Conservation (phyloP, 148 eudicot genomes). For the Amaranthus cruentus region DNA sequence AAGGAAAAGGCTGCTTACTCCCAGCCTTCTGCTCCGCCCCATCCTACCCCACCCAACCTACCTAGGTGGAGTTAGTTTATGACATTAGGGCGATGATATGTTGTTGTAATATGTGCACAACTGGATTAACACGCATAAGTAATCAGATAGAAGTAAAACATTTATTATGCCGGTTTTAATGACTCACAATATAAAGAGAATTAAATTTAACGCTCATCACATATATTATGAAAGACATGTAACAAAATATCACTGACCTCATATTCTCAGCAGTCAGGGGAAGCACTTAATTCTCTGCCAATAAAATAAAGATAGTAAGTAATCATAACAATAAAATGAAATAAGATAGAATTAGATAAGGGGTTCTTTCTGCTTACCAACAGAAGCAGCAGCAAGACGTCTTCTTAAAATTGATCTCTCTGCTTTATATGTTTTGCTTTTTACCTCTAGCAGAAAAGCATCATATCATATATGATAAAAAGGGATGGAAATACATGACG, state of each 20-base stretch:
- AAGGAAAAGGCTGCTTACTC: too few species aligned
- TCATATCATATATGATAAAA: slow-evolving; percentile 4
- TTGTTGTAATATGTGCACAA: too few species aligned
- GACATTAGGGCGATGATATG: too few species aligned
- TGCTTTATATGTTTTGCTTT: slow-evolving; percentile 69
- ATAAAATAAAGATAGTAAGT: slow-evolving; percentile 12
- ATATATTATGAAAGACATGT: neutral
- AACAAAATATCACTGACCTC: slow-evolving; percentile 18
- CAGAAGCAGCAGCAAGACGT: slow-evolving; percentile 69
- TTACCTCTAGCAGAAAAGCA: slow-evolving; percentile 48
- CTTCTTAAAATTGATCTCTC: slow-evolving; percentile 65
- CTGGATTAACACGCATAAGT: too few species aligned
- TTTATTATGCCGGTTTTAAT: too few species aligned
- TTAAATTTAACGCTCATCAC: neutral
- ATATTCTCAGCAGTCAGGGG: slow-evolving; percentile 29
- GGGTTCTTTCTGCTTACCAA: slow-evolving; percentile 38
- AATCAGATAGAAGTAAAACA: too few species aligned
- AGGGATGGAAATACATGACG: neutral
- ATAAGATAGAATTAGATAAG: neutral
- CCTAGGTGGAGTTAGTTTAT: too few species aligned
- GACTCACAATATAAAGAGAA: too few species aligned
- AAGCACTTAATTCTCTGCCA: slow-evolving; percentile 94
- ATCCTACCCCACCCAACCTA: too few species aligned
- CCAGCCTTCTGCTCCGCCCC: too few species aligned
- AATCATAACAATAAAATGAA: neutral